Base-by-base conservation (phyloP, 805 yeast genomes). In the Candida anglica region DNA sequence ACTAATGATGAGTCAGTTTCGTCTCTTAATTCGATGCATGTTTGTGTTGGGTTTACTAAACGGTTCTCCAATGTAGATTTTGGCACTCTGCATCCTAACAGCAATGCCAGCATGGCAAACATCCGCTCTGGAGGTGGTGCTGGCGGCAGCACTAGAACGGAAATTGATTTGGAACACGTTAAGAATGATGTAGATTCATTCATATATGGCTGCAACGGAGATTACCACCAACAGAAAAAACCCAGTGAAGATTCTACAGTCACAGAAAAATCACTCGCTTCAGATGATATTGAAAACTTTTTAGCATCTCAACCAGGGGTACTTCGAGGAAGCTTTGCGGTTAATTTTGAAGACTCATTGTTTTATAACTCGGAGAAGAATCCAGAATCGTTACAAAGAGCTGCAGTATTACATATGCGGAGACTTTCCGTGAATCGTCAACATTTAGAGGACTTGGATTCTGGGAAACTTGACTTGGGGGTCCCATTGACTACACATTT, bases 291-390 rank as follows among this genome's bases (percentile, higher is more conserved):
- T 5, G 50, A 53, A n/a, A 36, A 46, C 5, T 48, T 59, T 19
- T 41, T 66, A 19, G 48, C 53, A 18, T 41, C 50, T 3, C 63
- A 55, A 37, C 71, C 71, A 2, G 72, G 72, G 1, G 65, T 61
- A 13, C 44, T 66, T 30, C 57, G 50, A 27, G 71, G 71, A 3
- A 63, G 69, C 36, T 61, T 54, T 43, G 71, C 69, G 1, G 53
- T 66, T 15, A 60, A 56, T 43, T 65, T 63, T 43, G 64, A 63
- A 29, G 67, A 63, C 39, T 58, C 59, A 46, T 42, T 53, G 15
- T 66, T 68, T 19, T 53, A 63, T 38, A 66, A 65, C 32, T 59
- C 73, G 7, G 42, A 52, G 29, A 64, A 61, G 36, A 44, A 42
- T 5, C 41, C 49, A 3, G 67, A 63, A 27, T 48, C 56, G 5